Evolutionary conservation across 768 basidiomycete species (phyloP).

Genomic region (Pleurotus djamor): DNA sequence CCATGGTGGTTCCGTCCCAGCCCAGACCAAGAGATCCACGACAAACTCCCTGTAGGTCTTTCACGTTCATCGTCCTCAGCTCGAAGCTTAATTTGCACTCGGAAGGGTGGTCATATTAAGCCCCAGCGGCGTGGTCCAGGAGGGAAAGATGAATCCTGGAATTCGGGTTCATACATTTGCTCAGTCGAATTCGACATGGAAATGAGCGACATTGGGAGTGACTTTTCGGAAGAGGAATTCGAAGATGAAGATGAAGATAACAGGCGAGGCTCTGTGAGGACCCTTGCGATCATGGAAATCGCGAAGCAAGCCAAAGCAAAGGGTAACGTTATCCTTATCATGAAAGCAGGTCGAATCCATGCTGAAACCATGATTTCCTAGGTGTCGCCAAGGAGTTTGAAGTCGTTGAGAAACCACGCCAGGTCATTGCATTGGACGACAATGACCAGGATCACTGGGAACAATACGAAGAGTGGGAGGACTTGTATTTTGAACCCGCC

Average conservation of each 20-base stretch:
- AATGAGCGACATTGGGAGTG: background rate
- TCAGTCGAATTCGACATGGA: background rate
- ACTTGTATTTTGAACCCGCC: slow-evolving; percentile 15
- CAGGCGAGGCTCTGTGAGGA: background rate
- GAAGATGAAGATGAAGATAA: background rate
- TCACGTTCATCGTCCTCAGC: too few relatives aligned
- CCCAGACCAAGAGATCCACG: background rate
- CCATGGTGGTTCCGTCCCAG: background rate
- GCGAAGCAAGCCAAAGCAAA: slow-evolving; percentile 28
- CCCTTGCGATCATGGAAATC: slow-evolving; percentile 23
- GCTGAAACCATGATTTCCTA: background rate
- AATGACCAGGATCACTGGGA: slow-evolving; percentile 18
- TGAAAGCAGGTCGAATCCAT: too few relatives aligned
- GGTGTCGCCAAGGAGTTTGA: slow-evolving; percentile 24
- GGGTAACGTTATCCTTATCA: slow-evolving; percentile 13
- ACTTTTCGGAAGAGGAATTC: background rate
- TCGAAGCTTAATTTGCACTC: too few relatives aligned
- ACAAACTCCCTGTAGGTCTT: background rate
- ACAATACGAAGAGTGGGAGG: slow-evolving; percentile 21
- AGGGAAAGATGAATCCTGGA: background rate
- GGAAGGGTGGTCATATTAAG: too few relatives aligned
- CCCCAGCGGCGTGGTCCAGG: background rate
- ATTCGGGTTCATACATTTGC: background rate
- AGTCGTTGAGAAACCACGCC: slow-evolving; percentile 14
- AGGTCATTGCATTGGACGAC: slow-evolving; percentile 18